These are phyloP conservation scores for Blastocystis sp. DNA, from an alignment of 352 stramenopile genomes.

Conservation along the genomic window DNA sequence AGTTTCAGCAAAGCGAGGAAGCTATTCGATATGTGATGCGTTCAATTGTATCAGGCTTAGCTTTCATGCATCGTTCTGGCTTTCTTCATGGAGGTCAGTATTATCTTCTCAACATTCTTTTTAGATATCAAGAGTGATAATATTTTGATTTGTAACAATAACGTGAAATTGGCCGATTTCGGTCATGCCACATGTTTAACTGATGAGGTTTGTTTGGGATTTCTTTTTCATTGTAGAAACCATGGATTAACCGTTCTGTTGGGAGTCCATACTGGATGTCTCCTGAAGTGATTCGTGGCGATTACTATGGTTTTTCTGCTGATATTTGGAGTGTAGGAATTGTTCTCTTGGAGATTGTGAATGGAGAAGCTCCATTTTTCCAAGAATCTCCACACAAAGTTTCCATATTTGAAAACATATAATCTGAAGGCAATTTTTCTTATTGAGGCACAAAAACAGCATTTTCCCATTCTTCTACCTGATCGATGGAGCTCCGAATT, in stretches of 20 bases:
- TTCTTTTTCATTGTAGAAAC: not conserved
- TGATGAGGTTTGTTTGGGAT: not conserved
- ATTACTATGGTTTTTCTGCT: not conserved
- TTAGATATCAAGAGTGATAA: no score
- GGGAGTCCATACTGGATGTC: not conserved
- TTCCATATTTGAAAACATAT: not conserved
- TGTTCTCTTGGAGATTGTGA: not conserved
- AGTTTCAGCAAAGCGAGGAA: no score
- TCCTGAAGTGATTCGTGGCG: not conserved
- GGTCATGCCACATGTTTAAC: not conserved
- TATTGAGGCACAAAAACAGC: not conserved
- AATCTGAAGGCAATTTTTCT: not conserved
- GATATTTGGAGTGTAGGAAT: slow-evolving; percentile 15
- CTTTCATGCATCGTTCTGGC: no score
- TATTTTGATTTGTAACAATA: no score
- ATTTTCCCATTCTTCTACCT: not conserved
- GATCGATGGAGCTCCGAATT: not conserved
- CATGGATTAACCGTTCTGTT: not conserved
- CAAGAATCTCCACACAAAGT: not conserved
- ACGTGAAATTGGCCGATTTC: not conserved
- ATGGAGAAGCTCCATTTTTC: not conserved
- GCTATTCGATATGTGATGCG: no score
- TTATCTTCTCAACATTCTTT: no score
- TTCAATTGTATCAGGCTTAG: no score
- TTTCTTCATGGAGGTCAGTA: no score